Percentiles rank a stretch among this genome's conserved stretches.
These are phyloP conservation scores for Centella asiatica DNA, from an alignment of 129 eudicot genomes.

Conservation along the genomic window DNA sequence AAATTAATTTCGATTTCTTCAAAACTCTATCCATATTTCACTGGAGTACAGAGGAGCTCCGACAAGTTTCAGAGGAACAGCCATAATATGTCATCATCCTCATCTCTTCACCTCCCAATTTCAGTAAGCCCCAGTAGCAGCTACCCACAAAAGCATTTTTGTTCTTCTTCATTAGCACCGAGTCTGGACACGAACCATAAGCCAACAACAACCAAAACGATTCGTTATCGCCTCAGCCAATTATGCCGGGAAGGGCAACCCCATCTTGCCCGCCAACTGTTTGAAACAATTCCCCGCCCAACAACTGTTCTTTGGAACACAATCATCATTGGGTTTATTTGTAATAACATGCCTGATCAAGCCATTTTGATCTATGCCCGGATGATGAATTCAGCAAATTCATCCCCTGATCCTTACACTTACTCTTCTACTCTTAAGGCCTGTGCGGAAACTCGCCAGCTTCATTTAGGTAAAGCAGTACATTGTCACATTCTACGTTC, in stretches of 20 bases:
- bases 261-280: slow-evolving; percentile 78
- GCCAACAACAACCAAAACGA: slow-evolving; percentile 36
- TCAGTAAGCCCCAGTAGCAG: not conserved
- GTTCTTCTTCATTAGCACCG: not conserved
- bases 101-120: slow-evolving; percentile 1
- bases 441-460: slow-evolving; percentile 47
- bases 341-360: slow-evolving; percentile 66
- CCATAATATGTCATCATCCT: slow-evolving; percentile 6
- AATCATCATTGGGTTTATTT: slow-evolving; percentile 66
- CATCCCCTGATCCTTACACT: slow-evolving; percentile 51
- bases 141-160: not conserved
- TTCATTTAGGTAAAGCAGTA: slow-evolving; percentile 63
- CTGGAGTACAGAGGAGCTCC: not conserved
- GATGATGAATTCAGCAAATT: slow-evolving; percentile 27
- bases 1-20: not conserved
- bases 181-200: not conserved
- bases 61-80: not conserved
- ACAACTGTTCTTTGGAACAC: slow-evolving; percentile 94
- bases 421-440: slow-evolving; percentile 79
- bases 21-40: not conserved
- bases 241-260: slow-evolving; percentile 62
- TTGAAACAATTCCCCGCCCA: slow-evolving; percentile 79
- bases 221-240: slow-evolving; percentile 63
- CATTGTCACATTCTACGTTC: slow-evolving; percentile 66
- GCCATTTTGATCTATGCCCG: slow-evolving; percentile 48